phyloP scores from a whole-genome alignment of 1,284 basidiomycete genomes.

The Leccinum huronense region DNA sequence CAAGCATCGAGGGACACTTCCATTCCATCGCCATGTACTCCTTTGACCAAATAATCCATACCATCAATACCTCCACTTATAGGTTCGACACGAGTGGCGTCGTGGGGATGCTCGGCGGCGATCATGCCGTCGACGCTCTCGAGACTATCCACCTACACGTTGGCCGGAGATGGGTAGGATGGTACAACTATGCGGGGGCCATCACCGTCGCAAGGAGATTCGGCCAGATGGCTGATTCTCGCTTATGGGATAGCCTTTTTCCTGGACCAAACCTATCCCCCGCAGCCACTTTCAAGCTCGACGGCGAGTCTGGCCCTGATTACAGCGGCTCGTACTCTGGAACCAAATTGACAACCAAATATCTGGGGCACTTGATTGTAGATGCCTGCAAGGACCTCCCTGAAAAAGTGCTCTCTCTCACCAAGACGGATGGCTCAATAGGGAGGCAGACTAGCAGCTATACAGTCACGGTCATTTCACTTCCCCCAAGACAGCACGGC shows the following conservation, averaged over 20 bases:
- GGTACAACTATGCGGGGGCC: constrained; percentile 38
- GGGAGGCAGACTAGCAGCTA: constrained; percentile 22
- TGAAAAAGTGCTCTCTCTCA: constrained; percentile 9
- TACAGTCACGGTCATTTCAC: constrained; percentile 20
- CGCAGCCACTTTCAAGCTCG: constrained; percentile 26
- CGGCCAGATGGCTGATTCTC: constrained; percentile 29
- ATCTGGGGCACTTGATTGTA: constrained; percentile 25
- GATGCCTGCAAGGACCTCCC: neutral
- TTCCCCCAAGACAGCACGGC: constrained; percentile 13
- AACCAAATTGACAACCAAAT: constrained; percentile 25
- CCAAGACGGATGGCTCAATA: neutral
- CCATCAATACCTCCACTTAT: constrained; percentile 19
- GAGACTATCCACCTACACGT: constrained; percentile 32
- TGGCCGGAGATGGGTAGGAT: constrained; percentile 32
- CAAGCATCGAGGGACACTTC: neutral
- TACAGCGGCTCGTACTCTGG: constrained; percentile 29
- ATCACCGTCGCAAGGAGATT: constrained; percentile 31
- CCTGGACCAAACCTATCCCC: constrained; percentile 30
- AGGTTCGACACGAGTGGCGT: constrained; percentile 30
- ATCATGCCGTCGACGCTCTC: constrained; percentile 33
- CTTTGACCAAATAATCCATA: constrained; percentile 16
- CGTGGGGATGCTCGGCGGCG: constrained; percentile 32
- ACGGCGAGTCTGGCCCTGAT: constrained; percentile 26
- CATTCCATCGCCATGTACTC: constrained; percentile 16
- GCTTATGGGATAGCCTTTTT: constrained; percentile 32